These are phyloP conservation scores for Cladosporium phlei DNA, from an alignment of 2,329 filamentous ascomycete species.

Conservation along the genomic window DNA sequence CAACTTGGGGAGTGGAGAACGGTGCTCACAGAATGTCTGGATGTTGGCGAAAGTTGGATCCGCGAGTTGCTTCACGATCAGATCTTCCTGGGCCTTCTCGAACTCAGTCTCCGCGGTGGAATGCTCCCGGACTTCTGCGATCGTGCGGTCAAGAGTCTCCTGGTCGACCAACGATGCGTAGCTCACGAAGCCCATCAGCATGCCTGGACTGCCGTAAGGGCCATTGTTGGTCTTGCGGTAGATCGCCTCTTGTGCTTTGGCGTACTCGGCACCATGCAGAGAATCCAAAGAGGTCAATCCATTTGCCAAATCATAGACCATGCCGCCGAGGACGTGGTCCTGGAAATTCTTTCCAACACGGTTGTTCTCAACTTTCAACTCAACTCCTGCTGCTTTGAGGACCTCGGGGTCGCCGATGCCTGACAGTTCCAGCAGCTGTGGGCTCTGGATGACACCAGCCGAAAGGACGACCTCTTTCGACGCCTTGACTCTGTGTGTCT, in stretches of 20 bases:
- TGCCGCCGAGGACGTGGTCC: conserved; percentile 29
- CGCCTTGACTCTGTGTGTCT: conserved; percentile 23
- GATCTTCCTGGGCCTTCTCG: conserved; percentile 33
- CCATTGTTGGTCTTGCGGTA: conserved; percentile 33
- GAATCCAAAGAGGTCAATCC: conserved; percentile 31
- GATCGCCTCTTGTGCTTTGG: conserved; percentile 29
- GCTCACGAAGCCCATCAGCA: conserved; percentile 34
- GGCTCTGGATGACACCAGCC: conserved; percentile 55
- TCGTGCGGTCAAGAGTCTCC: conserved; percentile 27
- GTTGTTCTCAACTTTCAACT: conserved; percentile 44
- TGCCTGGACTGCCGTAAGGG: conserved; percentile 32
- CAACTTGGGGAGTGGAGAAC: conserved; percentile 6
- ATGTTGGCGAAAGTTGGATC: conserved; percentile 35
- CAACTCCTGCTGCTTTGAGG: conserved; percentile 46
- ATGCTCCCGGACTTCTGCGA: conserved; percentile 28
- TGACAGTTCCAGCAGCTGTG: conserved; percentile 57
- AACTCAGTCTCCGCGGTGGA: conserved; percentile 33
- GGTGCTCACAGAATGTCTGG: conserved; percentile 30
- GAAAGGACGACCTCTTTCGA: conserved; percentile 41
- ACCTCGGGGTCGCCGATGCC: conserved; percentile 52
- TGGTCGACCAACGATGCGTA: conserved; percentile 30
- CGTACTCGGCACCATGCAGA: conserved; percentile 33
- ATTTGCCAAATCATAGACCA: conserved; percentile 27
- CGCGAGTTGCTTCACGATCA: conserved; percentile 30
- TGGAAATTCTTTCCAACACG: conserved; percentile 51